phyloP scores from a whole-genome alignment of 2,329 filamentous ascomycete species.

The Alternaria sp. region DNA sequence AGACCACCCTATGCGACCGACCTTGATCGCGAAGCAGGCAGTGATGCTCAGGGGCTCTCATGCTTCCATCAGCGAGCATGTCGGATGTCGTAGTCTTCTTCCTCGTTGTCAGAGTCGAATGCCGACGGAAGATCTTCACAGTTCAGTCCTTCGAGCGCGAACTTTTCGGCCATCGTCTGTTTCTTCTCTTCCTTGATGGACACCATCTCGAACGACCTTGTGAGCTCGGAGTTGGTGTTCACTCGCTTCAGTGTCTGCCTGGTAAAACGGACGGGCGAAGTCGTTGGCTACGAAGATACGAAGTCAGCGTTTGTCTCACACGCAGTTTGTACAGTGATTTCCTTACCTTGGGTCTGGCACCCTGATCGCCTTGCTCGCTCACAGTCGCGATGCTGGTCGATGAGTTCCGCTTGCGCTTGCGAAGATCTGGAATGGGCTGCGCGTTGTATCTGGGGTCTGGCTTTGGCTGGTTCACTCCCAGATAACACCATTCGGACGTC shows the following conservation, averaged over 20 bases:
- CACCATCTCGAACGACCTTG: constrained; percentile 14
- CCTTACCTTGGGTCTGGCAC: constrained; percentile 1
- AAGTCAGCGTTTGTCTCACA: neutral
- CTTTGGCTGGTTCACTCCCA: constrained; percentile 22
- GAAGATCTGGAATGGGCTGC: neutral
- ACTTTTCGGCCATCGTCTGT: constrained; percentile 5
- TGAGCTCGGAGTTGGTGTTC: constrained; percentile 29
- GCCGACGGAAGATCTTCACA: constrained; percentile 29
- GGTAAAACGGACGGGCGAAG: constrained; percentile 14
- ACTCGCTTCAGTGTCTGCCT: constrained; percentile 21
- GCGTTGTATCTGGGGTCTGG: neutral
- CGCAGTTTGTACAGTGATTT: neutral
- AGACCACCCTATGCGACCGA: neutral
- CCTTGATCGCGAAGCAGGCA: neutral
- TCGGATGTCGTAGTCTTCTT: constrained; percentile 7
- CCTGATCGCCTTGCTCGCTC: neutral
- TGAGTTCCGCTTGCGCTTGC: constrained; percentile 12
- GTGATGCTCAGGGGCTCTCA: neutral
- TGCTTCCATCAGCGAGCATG: neutral
- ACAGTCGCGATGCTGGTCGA: neutral
- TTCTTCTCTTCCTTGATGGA: constrained; percentile 6
- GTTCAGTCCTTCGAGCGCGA: constrained; percentile 11
- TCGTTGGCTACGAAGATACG: neutral
- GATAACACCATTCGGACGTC: constrained; percentile 23
- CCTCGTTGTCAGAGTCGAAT: constrained; percentile 33